Conservation (phyloP, 805 yeast genomes). For the Sugiyamaella smithiae region DNA sequence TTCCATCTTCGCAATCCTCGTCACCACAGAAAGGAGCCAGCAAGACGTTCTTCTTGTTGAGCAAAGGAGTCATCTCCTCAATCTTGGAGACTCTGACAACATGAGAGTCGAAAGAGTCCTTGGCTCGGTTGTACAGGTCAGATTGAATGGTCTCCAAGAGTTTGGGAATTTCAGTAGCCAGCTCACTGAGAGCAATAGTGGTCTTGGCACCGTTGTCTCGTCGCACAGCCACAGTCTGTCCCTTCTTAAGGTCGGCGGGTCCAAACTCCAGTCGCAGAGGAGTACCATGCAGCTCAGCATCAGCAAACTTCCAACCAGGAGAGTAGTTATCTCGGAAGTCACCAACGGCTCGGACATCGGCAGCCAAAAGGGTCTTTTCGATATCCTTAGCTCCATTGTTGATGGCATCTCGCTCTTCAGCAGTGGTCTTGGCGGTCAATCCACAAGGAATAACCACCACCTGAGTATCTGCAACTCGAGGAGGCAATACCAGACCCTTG, state of each 20-base stretch:
- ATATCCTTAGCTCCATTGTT: constrained; percentile 66
- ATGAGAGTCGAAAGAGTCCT: constrained; percentile 78
- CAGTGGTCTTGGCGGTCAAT: constrained; percentile 78
- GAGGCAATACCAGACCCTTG: constrained; percentile 97
- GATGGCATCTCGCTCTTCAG: constrained; percentile 69
- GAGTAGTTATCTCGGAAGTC: constrained; percentile 94
- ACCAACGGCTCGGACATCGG: constrained; percentile 72
- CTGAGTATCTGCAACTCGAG: constrained; percentile 91
- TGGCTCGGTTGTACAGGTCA: constrained; percentile 73
- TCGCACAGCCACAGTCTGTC: constrained; percentile 83
- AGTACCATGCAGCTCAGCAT: constrained; percentile 93
- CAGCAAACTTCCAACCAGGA: constrained; percentile 98
- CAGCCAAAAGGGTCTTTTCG: constrained; percentile 56
- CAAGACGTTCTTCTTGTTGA: constrained; percentile 87
- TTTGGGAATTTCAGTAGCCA: constrained; percentile 66
- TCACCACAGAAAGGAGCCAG: constrained; percentile 98
- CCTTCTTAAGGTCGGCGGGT: constrained; percentile 85
- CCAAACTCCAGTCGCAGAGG: constrained; percentile 95
- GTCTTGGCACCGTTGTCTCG: constrained; percentile 84
- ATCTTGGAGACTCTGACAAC: constrained; percentile 78
- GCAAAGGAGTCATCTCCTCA: constrained; percentile 88
- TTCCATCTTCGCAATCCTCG: constrained; percentile 92
- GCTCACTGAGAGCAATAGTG: constrained; percentile 59
- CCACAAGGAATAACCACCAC: constrained; percentile 95
- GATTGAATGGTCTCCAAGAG: constrained; percentile 79